Evolutionary conservation across 495 filamentous ascomycete species (phyloP).

Genomic region (Chaetomium cochliodes): DNA sequence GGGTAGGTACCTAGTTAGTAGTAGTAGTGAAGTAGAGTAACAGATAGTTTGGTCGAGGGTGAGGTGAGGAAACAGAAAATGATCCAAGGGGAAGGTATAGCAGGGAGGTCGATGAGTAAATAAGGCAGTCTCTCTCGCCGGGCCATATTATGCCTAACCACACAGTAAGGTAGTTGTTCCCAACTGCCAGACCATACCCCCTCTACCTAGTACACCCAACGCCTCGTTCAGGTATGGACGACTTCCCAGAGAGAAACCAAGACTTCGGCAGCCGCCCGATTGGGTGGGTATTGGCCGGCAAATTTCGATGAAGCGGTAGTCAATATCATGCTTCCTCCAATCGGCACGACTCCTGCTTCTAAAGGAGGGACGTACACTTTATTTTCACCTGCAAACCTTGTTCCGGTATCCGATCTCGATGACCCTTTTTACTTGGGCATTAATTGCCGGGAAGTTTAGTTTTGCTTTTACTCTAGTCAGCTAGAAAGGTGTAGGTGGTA

Average conservation of each 20-base stretch:
- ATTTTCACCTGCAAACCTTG: too few relatives aligned
- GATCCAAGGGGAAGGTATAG: background rate
- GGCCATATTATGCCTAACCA: too few relatives aligned
- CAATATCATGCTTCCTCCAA: background rate
- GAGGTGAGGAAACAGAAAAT: background rate
- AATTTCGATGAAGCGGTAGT: background rate
- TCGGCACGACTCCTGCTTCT: background rate
- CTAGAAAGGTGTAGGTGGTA: too few relatives aligned
- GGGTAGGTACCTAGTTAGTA: too few relatives aligned
- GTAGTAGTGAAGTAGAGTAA: background rate
- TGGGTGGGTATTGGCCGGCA: background rate
- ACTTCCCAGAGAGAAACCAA: background rate
- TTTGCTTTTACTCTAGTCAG: too few relatives aligned
- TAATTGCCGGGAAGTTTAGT: too few relatives aligned
- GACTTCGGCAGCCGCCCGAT: constrained; percentile 1
- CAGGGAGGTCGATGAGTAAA: background rate
- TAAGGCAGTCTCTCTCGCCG: background rate
- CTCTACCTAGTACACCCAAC: background rate
- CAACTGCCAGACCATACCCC: background rate
- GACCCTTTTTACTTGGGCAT: too few relatives aligned
- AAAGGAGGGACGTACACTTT: too few relatives aligned
- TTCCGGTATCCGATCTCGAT: too few relatives aligned
- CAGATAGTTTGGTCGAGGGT: background rate
- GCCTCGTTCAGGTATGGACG: background rate
- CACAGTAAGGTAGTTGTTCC: too few relatives aligned